phyloP scores from a whole-genome alignment of 257 asterid genomes.

The Striga asiatica region DNA sequence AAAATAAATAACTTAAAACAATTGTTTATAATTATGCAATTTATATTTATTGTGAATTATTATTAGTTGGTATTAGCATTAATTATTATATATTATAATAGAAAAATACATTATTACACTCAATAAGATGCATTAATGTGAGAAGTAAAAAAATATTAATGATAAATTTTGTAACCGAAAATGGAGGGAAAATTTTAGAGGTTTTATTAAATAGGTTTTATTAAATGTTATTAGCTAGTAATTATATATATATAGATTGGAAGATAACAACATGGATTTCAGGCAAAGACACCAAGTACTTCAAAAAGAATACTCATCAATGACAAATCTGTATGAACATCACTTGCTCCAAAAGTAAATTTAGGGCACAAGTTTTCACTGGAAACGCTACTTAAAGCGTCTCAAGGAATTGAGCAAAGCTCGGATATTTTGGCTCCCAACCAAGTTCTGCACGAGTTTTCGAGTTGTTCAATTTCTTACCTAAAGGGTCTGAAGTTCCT shows the following conservation, averaged over 20 bases:
- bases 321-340: neutral
- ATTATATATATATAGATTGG: neutral
- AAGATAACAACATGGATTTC: neutral
- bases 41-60: too few species aligned
- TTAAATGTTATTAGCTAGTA: too few species aligned
- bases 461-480: conserved; percentile 75
- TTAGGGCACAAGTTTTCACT: neutral
- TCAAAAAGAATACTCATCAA: neutral
- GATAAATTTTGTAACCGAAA: too few species aligned
- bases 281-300: neutral
- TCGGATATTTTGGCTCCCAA: conserved; percentile 81
- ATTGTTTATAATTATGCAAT: too few species aligned
- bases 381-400: conserved; percentile 22
- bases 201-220: too few species aligned
- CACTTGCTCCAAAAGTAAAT: conserved; percentile 2
- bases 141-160: too few species aligned
- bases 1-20: too few species aligned
- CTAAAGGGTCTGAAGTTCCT: conserved; percentile 76
- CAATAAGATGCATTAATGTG: too few species aligned
- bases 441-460: conserved; percentile 60
- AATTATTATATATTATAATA: too few species aligned
- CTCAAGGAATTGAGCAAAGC: conserved; percentile 77
- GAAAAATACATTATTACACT: too few species aligned
- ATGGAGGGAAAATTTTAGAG: too few species aligned
- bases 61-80: too few species aligned